Conservation (phyloP, 805 yeast species). For the Wickerhamiella australiensis region DNA sequence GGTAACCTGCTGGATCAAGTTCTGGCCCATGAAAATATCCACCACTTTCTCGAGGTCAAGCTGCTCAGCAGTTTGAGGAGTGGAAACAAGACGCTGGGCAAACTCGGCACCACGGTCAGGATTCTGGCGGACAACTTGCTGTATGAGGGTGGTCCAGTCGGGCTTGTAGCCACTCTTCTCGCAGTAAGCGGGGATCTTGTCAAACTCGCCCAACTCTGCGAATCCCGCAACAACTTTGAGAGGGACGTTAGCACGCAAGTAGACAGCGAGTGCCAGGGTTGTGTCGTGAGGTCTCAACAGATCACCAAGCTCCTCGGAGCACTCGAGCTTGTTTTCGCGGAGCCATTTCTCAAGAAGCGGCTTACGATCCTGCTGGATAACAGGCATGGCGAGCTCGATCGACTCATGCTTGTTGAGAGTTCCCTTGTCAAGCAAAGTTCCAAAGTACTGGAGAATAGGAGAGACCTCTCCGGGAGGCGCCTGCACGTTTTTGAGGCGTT, state of each 20-base stretch:
- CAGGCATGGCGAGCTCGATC: constrained; percentile 88
- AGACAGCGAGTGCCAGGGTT: constrained; percentile 80
- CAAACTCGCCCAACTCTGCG: constrained; percentile 94
- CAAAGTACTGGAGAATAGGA: constrained; percentile 85
- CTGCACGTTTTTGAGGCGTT: constrained; percentile 79
- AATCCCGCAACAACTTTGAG: constrained; percentile 81
- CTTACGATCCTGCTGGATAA: constrained; percentile 86
- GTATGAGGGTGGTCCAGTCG: constrained; percentile 78
- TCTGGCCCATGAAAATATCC: constrained; percentile 89
- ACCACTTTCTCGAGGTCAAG: constrained; percentile 78
- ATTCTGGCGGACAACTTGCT: constrained; percentile 77
- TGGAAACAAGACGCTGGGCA: constrained; percentile 73
- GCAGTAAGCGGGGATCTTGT: constrained; percentile 87
- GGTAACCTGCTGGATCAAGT: constrained; percentile 93
- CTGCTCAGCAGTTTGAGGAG: constrained; percentile 35
- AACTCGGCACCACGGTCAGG: constrained; percentile 99
- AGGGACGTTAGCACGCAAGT: constrained; percentile 69
- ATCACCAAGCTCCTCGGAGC: constrained; percentile 97
- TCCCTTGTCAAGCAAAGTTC: constrained; percentile 84
- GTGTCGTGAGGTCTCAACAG: constrained; percentile 79
- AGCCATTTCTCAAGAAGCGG: constrained; percentile 93
- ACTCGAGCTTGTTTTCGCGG: constrained; percentile 84
- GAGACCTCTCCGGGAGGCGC: constrained; percentile 91
- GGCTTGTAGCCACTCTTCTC: constrained; percentile 81
- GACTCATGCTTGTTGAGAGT: constrained; percentile 86